These are phyloP conservation scores for Spinacia oleracea DNA, from an alignment of 179 eudicot species.

Conservation along the genomic window DNA sequence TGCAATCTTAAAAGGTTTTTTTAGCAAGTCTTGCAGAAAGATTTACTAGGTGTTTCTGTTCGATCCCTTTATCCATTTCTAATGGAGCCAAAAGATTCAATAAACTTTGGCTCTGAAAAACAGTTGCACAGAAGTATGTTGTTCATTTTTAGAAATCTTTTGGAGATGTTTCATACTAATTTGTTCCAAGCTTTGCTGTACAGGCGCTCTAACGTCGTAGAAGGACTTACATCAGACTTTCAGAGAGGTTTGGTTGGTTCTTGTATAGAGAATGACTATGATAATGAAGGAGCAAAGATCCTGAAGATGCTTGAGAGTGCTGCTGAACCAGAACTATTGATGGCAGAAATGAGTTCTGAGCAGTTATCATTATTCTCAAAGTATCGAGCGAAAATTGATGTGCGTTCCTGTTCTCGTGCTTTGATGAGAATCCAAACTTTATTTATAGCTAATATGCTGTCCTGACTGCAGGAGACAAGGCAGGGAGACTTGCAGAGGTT, in stretches of 20 bases:
- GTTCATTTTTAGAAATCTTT: not conserved
- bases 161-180: not conserved
- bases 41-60: not conserved
- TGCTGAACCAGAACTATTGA: constrained; percentile 89
- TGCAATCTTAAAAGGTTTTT: not conserved
- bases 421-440: constrained; percentile 6
- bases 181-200: constrained; percentile 17
- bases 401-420: constrained; percentile 22
- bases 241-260: constrained; percentile 41
- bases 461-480: constrained; percentile 57
- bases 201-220: constrained; percentile 74
- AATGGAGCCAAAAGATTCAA: not conserved
- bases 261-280: constrained; percentile 38
- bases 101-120: not conserved
- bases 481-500: constrained; percentile 62
- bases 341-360: constrained; percentile 91
- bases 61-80: not conserved
- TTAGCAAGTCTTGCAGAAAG: not conserved
- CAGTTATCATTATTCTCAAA: constrained; percentile 61
- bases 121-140: too few relatives aligned
- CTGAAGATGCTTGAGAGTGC: constrained; percentile 72
- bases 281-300: constrained; percentile 77
- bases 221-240: constrained; percentile 68
- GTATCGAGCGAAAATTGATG: constrained; percentile 76
- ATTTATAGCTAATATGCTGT: constrained; percentile 5